Percentiles rank a stretch among this genome's conserved stretches.
Conservation (phyloP, 352 stramenopile species). For the Phytophthora quininea region DNA sequence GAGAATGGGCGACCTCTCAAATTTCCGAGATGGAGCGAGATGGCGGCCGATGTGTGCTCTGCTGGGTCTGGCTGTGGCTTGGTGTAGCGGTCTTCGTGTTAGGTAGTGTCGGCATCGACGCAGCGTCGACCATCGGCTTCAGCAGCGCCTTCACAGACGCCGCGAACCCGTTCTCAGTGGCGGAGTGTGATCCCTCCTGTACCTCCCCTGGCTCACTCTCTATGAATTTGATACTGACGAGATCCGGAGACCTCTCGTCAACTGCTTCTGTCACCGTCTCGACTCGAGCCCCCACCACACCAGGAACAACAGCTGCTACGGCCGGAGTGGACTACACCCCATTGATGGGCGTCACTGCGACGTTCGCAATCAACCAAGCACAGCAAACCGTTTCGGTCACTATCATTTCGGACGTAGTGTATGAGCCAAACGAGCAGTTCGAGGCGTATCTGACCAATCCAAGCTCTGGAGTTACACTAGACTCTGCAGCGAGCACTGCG, state of each 20-base stretch:
- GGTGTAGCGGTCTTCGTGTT: background rate
- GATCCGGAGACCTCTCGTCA: constrained; percentile 27
- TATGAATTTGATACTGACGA: constrained; percentile 41
- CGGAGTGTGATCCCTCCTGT: constrained; percentile 45
- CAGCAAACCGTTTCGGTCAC: constrained; percentile 37
- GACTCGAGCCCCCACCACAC: constrained; percentile 24
- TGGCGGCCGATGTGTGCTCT: background rate
- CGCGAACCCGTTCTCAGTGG: constrained; percentile 28
- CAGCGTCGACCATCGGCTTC: constrained; percentile 37
- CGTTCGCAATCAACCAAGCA: constrained; percentile 37
- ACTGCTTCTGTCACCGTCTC: constrained; percentile 47
- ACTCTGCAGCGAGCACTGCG: constrained; percentile 17
- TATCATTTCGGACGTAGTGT: constrained; percentile 52
- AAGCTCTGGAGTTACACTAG: constrained; percentile 29
- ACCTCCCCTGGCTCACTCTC: constrained; percentile 38
- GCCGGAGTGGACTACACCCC: constrained; percentile 40
- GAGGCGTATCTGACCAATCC: constrained; percentile 39
- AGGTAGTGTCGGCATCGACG: background rate
- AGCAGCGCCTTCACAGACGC: constrained; percentile 33
- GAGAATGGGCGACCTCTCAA: constrained; percentile 9
- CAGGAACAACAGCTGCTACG: constrained; percentile 18
- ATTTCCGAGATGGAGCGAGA: background rate
- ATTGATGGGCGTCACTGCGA: constrained; percentile 24
- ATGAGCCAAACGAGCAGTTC: constrained; percentile 55
- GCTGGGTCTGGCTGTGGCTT: background rate